A percentile compares a stretch with the other conserved stretches of the same genome.
These are phyloP conservation scores for Ricinus communis DNA, from an alignment of 345 rosid species.

Conservation along the genomic window DNA sequence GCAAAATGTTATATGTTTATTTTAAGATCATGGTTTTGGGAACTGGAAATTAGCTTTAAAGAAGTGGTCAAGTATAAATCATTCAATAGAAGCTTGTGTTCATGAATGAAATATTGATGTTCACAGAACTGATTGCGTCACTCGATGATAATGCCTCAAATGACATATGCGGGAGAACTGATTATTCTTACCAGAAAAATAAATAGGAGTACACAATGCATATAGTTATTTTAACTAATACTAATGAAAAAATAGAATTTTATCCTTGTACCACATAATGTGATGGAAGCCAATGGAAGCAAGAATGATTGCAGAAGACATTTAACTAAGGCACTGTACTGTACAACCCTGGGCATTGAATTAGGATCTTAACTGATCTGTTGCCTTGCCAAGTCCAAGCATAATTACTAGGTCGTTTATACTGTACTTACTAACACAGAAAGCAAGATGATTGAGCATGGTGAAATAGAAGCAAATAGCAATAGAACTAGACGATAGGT, in stretches of 20 bases:
- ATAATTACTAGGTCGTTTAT: not conserved
- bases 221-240: not conserved
- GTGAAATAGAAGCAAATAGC: not conserved
- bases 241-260: not conserved
- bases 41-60: not conserved
- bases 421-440: not conserved
- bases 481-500: not conserved
- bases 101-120: not conserved
- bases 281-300: not conserved
- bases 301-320: not conserved
- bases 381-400: too few species aligned
- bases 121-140: not conserved
- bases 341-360: not conserved
- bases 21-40: not conserved
- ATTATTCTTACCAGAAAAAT: not conserved
- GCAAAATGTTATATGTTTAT: not conserved
- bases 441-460: not conserved
- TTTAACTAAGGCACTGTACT: not conserved
- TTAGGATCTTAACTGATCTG: not conserved
- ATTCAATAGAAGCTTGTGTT: not conserved
- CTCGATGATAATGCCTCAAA: not conserved
- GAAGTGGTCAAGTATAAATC: not conserved
- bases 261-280: not conserved
- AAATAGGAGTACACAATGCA: not conserved
- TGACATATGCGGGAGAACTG: not conserved